A percentile compares a stretch with the other conserved stretches of the same genome.
Conservation (phyloP, 129 eudicot species). For the Erigeron canadensis region DNA sequence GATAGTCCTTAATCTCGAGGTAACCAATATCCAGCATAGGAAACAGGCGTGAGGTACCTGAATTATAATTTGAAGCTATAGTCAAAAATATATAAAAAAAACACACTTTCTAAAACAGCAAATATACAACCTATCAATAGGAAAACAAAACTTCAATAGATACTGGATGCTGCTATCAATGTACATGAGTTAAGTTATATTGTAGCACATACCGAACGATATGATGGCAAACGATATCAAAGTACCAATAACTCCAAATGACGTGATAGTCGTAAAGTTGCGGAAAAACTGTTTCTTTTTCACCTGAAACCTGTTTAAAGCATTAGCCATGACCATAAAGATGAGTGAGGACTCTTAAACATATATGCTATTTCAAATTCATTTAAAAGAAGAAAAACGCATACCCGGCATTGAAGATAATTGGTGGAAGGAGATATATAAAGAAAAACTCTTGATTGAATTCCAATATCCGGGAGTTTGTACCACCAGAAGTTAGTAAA, state of each 20-base stretch:
- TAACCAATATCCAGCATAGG: slow-evolving; percentile 44
- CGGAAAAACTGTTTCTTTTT: slow-evolving; percentile 79
- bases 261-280: slow-evolving; percentile 62
- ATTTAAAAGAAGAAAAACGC: slow-evolving; percentile 4
- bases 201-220: slow-evolving; percentile 54
- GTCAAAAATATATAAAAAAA: neutral
- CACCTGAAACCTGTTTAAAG: slow-evolving; percentile 66
- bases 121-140: neutral
- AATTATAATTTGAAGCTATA: neutral
- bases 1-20: slow-evolving; percentile 73
- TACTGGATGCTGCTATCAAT: neutral
- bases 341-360: slow-evolving; percentile 1
- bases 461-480: slow-evolving; percentile 54
- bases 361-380: neutral
- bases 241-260: slow-evolving; percentile 82
- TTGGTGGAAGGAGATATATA: slow-evolving; percentile 88
- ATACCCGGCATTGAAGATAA: slow-evolving; percentile 95
- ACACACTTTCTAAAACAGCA: neutral
- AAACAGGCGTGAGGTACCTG: slow-evolving; percentile 64
- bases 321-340: neutral
- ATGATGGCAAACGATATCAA: slow-evolving; percentile 71
- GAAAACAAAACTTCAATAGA: neutral
- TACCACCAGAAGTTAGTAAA: slow-evolving; percentile 51
- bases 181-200: neutral
- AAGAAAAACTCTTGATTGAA: slow-evolving; percentile 74